Conservation (phyloP, 805 yeast species). For the Spathaspora hagerdaliae region DNA sequence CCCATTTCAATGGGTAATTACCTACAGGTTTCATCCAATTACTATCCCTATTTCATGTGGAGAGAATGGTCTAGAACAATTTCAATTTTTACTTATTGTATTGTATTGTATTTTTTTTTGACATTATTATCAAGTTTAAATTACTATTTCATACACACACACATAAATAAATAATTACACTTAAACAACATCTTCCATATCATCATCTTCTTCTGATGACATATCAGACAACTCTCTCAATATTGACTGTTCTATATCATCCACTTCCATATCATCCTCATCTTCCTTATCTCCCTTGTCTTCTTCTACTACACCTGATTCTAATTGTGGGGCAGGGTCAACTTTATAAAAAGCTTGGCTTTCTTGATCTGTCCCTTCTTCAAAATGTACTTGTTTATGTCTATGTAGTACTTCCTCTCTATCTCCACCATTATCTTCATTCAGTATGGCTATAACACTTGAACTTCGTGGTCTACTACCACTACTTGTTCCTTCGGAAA, state of each 20-base stretch:
- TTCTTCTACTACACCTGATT: conserved; percentile 4
- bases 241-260: conserved; percentile 2
- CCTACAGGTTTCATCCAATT: too few species aligned
- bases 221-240: neutral
- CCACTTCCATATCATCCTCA: neutral
- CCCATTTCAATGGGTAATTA: too few species aligned
- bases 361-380: neutral
- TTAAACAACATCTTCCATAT: conserved; percentile 4
- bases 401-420: neutral
- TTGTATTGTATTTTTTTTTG: too few species aligned
- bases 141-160: too few species aligned
- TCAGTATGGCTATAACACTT: neutral
- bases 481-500: neutral
- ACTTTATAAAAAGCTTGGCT: neutral
- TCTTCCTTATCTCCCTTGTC: conserved; percentile 1
- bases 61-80: too few species aligned
- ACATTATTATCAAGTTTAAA: too few species aligned
- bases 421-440: neutral
- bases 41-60: too few species aligned
- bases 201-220: conserved; percentile 3
- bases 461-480: neutral
- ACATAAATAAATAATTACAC: neutral
- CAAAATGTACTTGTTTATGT: neutral
- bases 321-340: neutral
- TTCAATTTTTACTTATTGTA: too few species aligned